A percentile compares a stretch with the other conserved stretches of the same genome.
Conservation (phyloP, 2,329 filamentous ascomycete species). For the Aspergillus floridensis region DNA sequence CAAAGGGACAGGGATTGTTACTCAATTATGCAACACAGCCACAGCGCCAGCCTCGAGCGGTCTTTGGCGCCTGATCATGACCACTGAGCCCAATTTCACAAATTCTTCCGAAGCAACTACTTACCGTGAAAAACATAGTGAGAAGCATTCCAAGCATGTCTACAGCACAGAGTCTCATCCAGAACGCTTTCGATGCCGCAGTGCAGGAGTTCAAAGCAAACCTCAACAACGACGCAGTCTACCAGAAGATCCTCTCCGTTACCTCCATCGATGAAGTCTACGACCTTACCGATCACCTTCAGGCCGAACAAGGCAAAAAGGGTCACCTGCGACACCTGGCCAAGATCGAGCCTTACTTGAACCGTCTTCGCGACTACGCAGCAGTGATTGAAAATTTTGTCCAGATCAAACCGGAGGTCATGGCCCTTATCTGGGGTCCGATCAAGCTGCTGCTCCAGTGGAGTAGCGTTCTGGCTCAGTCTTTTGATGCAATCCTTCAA, state of each 20-base stretch:
- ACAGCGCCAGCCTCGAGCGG: too few species aligned
- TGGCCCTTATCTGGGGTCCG: constrained; percentile 6
- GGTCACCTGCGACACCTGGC: not conserved
- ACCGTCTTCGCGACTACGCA: not conserved
- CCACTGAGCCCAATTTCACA: too few species aligned
- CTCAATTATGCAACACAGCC: too few species aligned
- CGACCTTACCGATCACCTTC: not conserved
- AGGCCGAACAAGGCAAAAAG: not conserved
- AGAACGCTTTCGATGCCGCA: too few species aligned
- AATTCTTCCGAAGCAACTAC: too few species aligned
- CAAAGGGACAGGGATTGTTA: too few species aligned
- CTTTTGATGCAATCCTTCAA: not conserved
- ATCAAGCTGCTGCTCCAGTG: constrained; percentile 4
- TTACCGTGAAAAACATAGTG: too few species aligned
- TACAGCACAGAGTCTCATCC: too few species aligned
- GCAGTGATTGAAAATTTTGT: not conserved
- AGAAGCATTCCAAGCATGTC: too few species aligned
- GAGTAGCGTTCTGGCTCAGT: not conserved
- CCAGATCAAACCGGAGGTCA: not conserved
- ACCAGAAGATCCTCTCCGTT: not conserved
- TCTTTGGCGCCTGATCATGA: too few species aligned
- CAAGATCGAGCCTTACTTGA: not conserved
- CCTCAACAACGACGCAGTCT: not conserved
- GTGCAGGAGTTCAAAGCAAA: too few species aligned
- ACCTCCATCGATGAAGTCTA: constrained; percentile 1